Evolutionary conservation across 2,329 filamentous ascomycete species (phyloP).

Genomic region (Colletotrichum tamarilloi): DNA sequence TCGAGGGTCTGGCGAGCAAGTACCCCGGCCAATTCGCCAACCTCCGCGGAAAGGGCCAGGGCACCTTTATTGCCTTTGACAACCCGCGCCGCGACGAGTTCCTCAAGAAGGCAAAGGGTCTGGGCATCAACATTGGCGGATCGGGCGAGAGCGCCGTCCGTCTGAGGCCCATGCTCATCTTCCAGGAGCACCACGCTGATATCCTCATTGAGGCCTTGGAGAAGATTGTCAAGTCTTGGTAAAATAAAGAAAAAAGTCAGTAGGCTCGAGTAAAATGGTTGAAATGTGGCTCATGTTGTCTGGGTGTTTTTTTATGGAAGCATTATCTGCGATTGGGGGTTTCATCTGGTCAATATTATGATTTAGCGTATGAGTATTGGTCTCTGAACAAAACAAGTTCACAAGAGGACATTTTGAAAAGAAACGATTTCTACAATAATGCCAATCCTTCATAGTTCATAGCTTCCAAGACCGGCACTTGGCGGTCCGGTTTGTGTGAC

Average conservation of each 20-base stretch:
- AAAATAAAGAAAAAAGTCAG: not conserved
- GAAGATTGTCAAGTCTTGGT: conserved; percentile 70
- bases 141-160: conserved; percentile 81
- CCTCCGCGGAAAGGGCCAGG: conserved; percentile 86
- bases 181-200: conserved; percentile 92
- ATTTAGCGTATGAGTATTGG: conserved; percentile 8
- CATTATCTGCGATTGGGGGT: not conserved
- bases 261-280: too few relatives aligned
- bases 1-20: conserved; percentile 74
- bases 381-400: not conserved
- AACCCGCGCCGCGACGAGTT: conserved; percentile 83
- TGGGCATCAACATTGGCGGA: conserved; percentile 90
- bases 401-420: too few relatives aligned
- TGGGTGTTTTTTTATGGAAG: not conserved
- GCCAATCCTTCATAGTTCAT: too few relatives aligned
- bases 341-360: not conserved
- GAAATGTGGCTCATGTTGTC: not conserved
- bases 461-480: not conserved
- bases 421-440: too few relatives aligned
- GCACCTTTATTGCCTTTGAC: conserved; percentile 95
- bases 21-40: conserved; percentile 85
- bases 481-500: not conserved
- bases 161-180: conserved; percentile 89
- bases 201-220: conserved; percentile 83
- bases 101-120: conserved; percentile 79